These are phyloP conservation scores for Jackrogersella minutella DNA, from an alignment of 495 filamentous ascomycete species.

Conservation along the genomic window DNA sequence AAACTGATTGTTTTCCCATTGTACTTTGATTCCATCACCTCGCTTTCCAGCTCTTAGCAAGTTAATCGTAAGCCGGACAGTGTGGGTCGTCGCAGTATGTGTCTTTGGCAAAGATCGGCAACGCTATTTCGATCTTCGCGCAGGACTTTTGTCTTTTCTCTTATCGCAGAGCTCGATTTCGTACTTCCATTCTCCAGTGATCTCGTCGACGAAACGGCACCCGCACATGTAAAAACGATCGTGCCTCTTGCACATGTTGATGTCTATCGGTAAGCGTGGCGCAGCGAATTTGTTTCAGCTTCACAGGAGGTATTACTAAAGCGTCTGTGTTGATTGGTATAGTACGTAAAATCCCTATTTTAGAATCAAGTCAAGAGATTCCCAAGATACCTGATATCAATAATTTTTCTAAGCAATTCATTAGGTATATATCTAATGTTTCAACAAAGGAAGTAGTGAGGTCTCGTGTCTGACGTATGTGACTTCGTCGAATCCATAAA, in stretches of 20 bases:
- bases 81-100: slow-evolving; percentile 35
- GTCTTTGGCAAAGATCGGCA: slow-evolving; percentile 39
- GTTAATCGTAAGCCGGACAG: slow-evolving; percentile 33
- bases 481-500: slow-evolving; percentile 3
- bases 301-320: too few species aligned
- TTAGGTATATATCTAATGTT: neutral
- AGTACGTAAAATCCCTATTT: neutral
- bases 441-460: neutral
- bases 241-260: slow-evolving; percentile 30
- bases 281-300: too few species aligned
- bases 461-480: neutral
- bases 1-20: neutral
- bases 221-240: slow-evolving; percentile 37
- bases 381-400: neutral
- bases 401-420: neutral
- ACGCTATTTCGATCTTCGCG: slow-evolving; percentile 23
- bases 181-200: slow-evolving; percentile 30
- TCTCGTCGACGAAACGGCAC: slow-evolving; percentile 30
- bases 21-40: neutral
- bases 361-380: neutral
- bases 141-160: slow-evolving; percentile 23
- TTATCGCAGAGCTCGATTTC: slow-evolving; percentile 30
- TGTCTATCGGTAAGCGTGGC: too few species aligned
- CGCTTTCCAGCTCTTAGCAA: neutral
- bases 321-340: neutral